phyloP scores from a whole-genome alignment of 2,329 filamentous ascomycete species.

The Lasiodiplodia theobromae region DNA sequence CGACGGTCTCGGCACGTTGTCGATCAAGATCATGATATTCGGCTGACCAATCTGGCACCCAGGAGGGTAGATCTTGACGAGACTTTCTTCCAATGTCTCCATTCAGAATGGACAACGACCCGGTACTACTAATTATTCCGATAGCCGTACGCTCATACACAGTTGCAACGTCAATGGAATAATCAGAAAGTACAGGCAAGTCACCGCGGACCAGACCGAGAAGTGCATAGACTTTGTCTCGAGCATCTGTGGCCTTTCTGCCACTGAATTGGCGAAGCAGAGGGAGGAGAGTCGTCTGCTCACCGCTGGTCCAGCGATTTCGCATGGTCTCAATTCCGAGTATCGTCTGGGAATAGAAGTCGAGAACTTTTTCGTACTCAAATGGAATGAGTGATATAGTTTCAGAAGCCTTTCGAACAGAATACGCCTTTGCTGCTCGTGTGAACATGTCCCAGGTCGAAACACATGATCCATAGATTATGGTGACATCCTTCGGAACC shows the following conservation, averaged over 20 bases:
- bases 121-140: not conserved
- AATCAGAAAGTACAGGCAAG: not conserved
- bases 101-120: not conserved
- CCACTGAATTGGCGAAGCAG: constrained; percentile 5
- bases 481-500: constrained; percentile 27
- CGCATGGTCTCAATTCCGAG: constrained; percentile 7
- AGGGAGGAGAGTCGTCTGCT: not conserved
- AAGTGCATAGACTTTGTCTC: constrained; percentile 6
- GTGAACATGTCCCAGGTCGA: constrained; percentile 33
- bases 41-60: not conserved
- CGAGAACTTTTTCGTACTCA: not conserved
- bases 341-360: not conserved
- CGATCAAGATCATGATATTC: constrained; percentile 25
- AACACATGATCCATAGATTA: constrained; percentile 31
- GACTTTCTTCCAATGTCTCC: not conserved
- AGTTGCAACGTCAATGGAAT: not conserved
- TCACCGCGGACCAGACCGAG: not conserved
- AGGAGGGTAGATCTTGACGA: not conserved
- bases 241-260: not conserved
- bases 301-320: not conserved
- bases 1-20: constrained; percentile 16
- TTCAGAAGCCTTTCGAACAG: constrained; percentile 2
- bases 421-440: constrained; percentile 24
- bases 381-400: not conserved
- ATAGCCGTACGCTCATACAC: not conserved